Evolutionary conservation across 2,329 filamentous ascomycete genomes (phyloP), one percentile per base, ranked within the genome.

Genomic region (Cryoendolithus antarcticus): DNA sequence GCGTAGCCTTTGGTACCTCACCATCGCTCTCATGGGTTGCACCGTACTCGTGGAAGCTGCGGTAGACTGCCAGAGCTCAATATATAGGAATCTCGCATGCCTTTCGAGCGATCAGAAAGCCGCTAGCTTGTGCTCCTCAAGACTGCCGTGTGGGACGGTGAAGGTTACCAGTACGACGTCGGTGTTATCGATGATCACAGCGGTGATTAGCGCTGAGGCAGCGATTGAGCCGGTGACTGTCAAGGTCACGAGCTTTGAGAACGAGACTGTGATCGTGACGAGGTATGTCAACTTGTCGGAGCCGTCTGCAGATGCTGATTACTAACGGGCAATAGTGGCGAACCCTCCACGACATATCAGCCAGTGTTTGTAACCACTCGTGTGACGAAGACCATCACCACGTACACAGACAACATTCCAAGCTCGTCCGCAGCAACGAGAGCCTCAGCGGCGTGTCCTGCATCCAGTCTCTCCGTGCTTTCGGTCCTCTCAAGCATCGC

Each of bases 111-210:
- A 19, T 3, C 15, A 19, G 5, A 19, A 5, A 19, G 38, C 38
- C 9, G 38, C 38, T 34, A 40, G 34, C 30, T 34, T 36, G 13
- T 40, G 38, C 30, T 36, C 38, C 3, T 36, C 38, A 32, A 32
- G 38, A 8, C 29, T 40, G 4, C 38, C 38, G 9, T 27, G 13
- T 13, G 33, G 35, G 3, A 37, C 21, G 4, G 31, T 31, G 5
- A 37, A 15, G 13, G 27, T 30, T 24, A 40, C 38, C 8, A 36
- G 34, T 28, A 40, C 38, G 11, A 40, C 38, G 10, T 40, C 38
- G 4, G 38, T 40, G 7, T 30, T 40, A 12, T 35, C 38, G 4
- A n/a, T 36, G n/a, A 36, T 36, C 12, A 40, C 38, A 10, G 34
- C 27, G 9, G 6, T 34, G 5, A 12, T 32, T 2, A 5, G 34